Percentiles rank a stretch among this genome's conserved stretches.
Evolutionary conservation across 139 green algal genomes (phyloP).

Genomic region (Marvania coccoides): DNA sequence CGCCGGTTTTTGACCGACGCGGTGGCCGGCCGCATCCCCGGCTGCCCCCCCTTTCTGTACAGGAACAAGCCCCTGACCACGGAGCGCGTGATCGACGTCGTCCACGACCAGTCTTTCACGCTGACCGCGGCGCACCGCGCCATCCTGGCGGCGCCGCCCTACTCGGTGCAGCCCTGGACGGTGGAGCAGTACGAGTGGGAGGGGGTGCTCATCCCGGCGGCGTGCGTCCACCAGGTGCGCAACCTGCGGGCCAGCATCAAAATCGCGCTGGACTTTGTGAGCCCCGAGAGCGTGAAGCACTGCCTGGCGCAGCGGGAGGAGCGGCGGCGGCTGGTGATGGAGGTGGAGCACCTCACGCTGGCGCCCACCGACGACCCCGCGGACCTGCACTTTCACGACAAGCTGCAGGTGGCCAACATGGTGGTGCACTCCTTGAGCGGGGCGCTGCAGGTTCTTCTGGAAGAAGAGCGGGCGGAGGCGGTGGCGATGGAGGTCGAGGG

Average conservation of each 20-base stretch:
- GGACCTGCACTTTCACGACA: constrained; percentile 11
- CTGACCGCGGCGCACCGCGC: constrained; percentile 25
- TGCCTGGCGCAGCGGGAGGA: constrained; percentile 25
- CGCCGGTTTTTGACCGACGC: background rate
- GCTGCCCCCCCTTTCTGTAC: constrained; percentile 41
- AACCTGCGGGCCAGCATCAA: constrained; percentile 72
- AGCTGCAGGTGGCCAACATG: constrained; percentile 25
- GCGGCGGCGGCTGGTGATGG: constrained; percentile 1
- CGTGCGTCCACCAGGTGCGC: constrained; percentile 68
- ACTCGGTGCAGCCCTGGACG: constrained; percentile 45
- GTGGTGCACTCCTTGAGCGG: background rate
- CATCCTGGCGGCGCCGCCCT: constrained; percentile 15
- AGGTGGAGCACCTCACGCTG: background rate
- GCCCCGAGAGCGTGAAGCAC: constrained; percentile 52
- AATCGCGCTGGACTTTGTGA: constrained; percentile 81
- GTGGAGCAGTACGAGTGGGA: constrained; percentile 66
- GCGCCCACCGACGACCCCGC: background rate
- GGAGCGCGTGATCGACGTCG: constrained; percentile 13
- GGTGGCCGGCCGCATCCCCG: background rate
- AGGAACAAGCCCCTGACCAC: constrained; percentile 8
- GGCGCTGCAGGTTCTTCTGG: background rate
- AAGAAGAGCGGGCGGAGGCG: too few relatives aligned
- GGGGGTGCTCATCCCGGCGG: constrained; percentile 82
- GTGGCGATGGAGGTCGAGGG: background rate
- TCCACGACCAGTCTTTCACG: constrained; percentile 43